Conservation (phyloP, 805 yeast species). For the Pichia gijzeniarum region DNA sequence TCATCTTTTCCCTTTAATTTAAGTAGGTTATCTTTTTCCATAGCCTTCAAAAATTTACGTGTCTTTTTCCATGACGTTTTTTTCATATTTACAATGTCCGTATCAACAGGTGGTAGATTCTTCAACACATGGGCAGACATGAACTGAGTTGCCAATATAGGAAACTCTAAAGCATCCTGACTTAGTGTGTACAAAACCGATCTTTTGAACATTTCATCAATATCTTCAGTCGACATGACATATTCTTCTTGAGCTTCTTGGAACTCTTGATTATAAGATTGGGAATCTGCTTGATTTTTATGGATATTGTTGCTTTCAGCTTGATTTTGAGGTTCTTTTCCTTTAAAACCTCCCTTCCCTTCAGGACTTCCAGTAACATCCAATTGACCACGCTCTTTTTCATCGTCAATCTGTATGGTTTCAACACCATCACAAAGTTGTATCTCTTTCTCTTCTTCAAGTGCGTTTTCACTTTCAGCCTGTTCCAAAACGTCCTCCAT, state of each 20-base stretch:
- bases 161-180: conserved; percentile 48
- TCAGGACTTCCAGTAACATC: too few relatives aligned
- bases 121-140: conserved; percentile 63
- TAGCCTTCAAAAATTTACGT: conserved; percentile 74
- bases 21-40: conserved; percentile 70
- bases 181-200: conserved; percentile 67
- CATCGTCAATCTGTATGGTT: background rate
- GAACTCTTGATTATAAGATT: too few relatives aligned
- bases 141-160: conserved; percentile 68
- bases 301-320: too few relatives aligned
- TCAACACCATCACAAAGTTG: too few relatives aligned
- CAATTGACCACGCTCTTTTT: too few relatives aligned
- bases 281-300: too few relatives aligned
- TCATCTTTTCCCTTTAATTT: conserved; percentile 82
- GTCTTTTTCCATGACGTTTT: conserved; percentile 88
- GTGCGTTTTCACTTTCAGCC: conserved; percentile 2
- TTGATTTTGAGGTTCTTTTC: too few relatives aligned
- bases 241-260: conserved; percentile 19
- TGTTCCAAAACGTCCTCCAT: conserved; percentile 7
- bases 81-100: conserved; percentile 52
- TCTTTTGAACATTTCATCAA: conserved; percentile 68
- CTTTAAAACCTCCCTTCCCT: too few relatives aligned
- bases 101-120: conserved; percentile 67
- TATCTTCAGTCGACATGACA: conserved; percentile 49
- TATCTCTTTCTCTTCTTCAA: background rate